Base-by-base conservation (phyloP, 73 alveolate species). In the Paramecium caudatum region DNA sequence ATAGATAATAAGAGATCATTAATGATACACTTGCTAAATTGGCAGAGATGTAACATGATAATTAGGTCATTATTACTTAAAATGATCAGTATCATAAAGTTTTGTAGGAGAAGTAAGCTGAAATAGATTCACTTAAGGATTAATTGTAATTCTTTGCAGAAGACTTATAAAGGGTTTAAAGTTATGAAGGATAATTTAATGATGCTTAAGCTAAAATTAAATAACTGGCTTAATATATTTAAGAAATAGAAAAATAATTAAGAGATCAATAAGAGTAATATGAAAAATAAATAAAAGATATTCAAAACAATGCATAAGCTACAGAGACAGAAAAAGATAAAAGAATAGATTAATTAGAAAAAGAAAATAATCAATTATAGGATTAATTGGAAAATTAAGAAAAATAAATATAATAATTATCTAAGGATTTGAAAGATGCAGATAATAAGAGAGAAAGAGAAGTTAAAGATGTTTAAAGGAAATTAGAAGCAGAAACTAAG, bases 381-480 rank as follows among this genome's bases (percentile, higher is more conserved):
- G 55, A 74, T 74, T 32, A 34, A 34, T 6, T 68, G 9, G 69
- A 74, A 5, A 47, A n/a, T 8, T 45, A 74, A 25, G 21, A 0
- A 17, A 74, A 74, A 45, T 37, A 74, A 74, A 68, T 68, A 68
- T 33, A 33, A 68, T 34, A 32, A 34, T 33, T 68, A 37, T 16
- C 19, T 25, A 68, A 68, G 15, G 47, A 68, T 13, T 43, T 68
- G 9, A 68, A 37, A 3, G 47, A 68, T n/a, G 50, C 84, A 32
- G 84, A 68, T 34, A 68, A 68, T 68, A 68, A 68, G 36, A 68
- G 50, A 68, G 84, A 68, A 10, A 34, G 61, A 34, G 84, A 68
- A 37, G 47, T 74, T 4, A 74, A 45, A 39, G 88, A 74, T 41
- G 46, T 74, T 23, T 41, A 37, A 21, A 74, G 68, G 21, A 74